Base-by-base conservation (phyloP, 192 early-diverging fungal species). In the Coemansia sp. region DNA sequence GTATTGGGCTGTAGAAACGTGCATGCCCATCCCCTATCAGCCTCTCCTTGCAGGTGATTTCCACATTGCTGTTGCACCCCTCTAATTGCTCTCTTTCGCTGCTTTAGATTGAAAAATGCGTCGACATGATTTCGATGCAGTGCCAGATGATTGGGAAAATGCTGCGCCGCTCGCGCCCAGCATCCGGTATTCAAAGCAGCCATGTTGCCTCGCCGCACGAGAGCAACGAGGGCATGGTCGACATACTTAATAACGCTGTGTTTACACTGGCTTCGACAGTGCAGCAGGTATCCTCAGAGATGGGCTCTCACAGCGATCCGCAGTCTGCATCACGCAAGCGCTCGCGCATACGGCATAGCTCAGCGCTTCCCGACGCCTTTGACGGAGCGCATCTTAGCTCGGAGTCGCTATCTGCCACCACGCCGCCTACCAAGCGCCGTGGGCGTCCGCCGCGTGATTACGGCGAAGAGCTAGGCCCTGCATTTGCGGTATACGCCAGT, bases 391-490 rank as follows among this genome's bases (percentile, higher is more conserved):
- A 60, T 56, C 37, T 53, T 9, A 49, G 59, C 37, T 27, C 50
- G 16, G 75, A 68, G 4, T 35, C 31, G n/a, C 14, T 65, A 19
- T 35, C 65, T 0, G 45, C 62, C 2, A 72, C 78, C 16, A 62
- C 78, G 12, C 66, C 65, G 14, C 65, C 73, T 0, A 68, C 70
- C 19, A 81, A 81, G 67, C 73, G 79, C 37, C 79, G 79, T 43
- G 79, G 79, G 4, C 79, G 79, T 25, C 79, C 79, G 26, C 79
- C 79, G n/a, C 79, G 79, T 23, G 74, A 81, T 59, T 76, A 75
- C 57, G 79, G 79, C 53, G 69, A 75, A 4, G 79, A 81, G 57
- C 73, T 81, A 22, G 79, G 74, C 10, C 74, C 69, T 6, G 74
- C 79, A 21, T 81, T 81, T 68, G 73, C 79, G 2, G 65, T 76